phyloP scores from a whole-genome alignment of 225 moss, liverwort and hornwort genomes.

The Marchantia polymorpha region DNA sequence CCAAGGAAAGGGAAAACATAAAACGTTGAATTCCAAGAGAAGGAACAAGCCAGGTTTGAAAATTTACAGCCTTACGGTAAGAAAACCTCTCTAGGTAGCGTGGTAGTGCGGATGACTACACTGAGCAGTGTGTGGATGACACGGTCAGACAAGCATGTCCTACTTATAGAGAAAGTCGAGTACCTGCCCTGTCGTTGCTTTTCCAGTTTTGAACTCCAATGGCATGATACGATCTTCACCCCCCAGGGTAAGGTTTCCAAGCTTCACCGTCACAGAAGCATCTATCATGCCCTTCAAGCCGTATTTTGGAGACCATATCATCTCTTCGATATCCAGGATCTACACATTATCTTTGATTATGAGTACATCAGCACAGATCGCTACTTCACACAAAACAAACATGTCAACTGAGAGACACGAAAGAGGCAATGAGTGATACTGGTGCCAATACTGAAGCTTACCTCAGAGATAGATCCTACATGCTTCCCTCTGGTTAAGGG shows the following conservation, averaged over 20 bases:
- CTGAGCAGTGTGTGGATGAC: too few species aligned
- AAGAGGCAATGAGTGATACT: background rate
- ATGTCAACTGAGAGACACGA: background rate
- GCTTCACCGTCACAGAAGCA: slow-evolving; percentile 39
- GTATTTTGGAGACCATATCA: slow-evolving; percentile 56
- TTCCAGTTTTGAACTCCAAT: slow-evolving; percentile 54
- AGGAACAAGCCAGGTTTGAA: too few species aligned
- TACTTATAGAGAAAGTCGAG: background rate
- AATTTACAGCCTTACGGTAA: too few species aligned
- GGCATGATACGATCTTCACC: slow-evolving; percentile 38
- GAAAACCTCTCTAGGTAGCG: too few species aligned
- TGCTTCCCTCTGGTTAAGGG: slow-evolving; percentile 6
- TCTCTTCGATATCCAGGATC: slow-evolving; percentile 57
- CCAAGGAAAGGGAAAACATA: too few species aligned
- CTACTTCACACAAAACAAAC: background rate
- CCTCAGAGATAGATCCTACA: slow-evolving; percentile 25
- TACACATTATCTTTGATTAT: slow-evolving; percentile 6
- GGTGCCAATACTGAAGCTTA: background rate
- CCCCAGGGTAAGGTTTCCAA: slow-evolving; percentile 25
- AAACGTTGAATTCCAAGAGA: too few species aligned
- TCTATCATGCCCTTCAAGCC: slow-evolving; percentile 57
- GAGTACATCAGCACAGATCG: background rate
- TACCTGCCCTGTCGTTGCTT: slow-evolving; percentile 50
- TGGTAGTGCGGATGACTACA: too few species aligned
- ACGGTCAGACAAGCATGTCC: background rate